Base-by-base conservation (phyloP, 1,139 yeast species). In the Hyphopichia pseudoburtonii region DNA sequence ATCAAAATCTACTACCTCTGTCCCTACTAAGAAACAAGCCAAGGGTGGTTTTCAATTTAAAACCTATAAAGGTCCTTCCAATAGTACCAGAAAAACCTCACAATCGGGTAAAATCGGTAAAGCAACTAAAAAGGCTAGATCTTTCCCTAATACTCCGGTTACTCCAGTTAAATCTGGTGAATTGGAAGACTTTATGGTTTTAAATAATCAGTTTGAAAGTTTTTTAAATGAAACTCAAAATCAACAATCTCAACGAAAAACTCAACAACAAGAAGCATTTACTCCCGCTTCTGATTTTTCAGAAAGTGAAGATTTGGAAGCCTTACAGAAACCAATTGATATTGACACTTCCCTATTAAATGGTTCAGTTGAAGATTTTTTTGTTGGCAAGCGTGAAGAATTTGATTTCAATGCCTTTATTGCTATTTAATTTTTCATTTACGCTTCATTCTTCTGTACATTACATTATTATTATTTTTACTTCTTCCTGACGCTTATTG, bases 11-110 rank as follows among this genome's bases (percentile, higher is more conserved):
- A 39, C 48, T 3, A 28, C 47, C 5, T 52, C 46, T 17, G 47
- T 51, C 19, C 50, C 53, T 33, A 35, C 49, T 7, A 56, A 55
- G 40, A 57, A 56, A 46, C 63, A 54, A 39, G 45, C 50, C 28
- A 47, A 52, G 16, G 57, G 61, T 34, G 64, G 60, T 38, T 56
- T 66, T 39, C 73, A 64, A 47, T 67, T 64, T 55, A 68, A 64
- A 45, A 52, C 63, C n/a, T 65, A 66, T 53, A 59, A 54, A 22
- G 66, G 68, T 7, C 71, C 72, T 32, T 56, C 51, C 38, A 48
- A 38, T 17, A 24, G 54, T 54, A 39, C 50, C 48, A 35, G 53
- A 48, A 40, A 56, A 54, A 43, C 57, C 59, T 21, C 47, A 38
- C n/a, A n/a, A n/a, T n/a, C n/a, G n/a, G n/a, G n/a, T n/a, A n/a